Evolutionary conservation across 345 rosid genomes (phyloP).

Genomic region (Linum usitatissimum): DNA sequence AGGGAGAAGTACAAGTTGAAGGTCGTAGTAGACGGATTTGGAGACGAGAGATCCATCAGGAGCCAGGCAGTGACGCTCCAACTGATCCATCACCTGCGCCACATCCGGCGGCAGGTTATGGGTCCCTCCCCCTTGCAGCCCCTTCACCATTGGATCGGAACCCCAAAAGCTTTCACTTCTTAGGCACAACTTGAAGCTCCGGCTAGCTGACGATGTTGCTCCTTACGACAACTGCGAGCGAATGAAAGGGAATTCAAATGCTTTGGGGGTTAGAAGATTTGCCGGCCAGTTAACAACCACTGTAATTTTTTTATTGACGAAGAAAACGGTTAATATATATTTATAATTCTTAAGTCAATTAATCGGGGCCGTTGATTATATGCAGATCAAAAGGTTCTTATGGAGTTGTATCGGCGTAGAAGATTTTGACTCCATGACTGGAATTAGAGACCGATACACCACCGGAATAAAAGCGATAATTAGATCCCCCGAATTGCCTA

Average conservation of each 20-base stretch:
- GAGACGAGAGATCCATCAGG: conserved; percentile 94
- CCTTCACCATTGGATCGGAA: conserved; percentile 18
- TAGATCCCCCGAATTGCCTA: no score
- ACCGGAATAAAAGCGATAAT: no score
- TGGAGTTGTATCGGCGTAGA: no score
- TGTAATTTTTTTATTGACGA: no score
- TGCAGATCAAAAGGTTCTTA: no score
- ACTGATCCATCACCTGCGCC: conserved; percentile 70
- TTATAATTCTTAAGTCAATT: no score
- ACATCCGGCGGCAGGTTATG: conserved; percentile 71
- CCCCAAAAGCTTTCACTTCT: not conserved
- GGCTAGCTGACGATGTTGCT: not conserved
- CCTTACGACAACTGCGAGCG: not conserved
- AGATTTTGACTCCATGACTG: no score
- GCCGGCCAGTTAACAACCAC: not conserved
- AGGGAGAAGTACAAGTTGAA: conserved; percentile 54
- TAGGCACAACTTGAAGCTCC: not conserved
- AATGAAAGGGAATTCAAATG: not conserved
- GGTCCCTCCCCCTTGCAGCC: not conserved
- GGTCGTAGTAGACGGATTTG: conserved; percentile 74
- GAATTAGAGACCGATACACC: no score
- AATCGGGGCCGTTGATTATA: no score
- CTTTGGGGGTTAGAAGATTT: not conserved
- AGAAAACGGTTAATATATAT: no score
- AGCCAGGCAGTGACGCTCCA: conserved; percentile 93